A percentile compares a stretch with the other conserved stretches of the same genome.
Conservation (phyloP, 441 rosid genomes). For the Gossypium laxum region DNA sequence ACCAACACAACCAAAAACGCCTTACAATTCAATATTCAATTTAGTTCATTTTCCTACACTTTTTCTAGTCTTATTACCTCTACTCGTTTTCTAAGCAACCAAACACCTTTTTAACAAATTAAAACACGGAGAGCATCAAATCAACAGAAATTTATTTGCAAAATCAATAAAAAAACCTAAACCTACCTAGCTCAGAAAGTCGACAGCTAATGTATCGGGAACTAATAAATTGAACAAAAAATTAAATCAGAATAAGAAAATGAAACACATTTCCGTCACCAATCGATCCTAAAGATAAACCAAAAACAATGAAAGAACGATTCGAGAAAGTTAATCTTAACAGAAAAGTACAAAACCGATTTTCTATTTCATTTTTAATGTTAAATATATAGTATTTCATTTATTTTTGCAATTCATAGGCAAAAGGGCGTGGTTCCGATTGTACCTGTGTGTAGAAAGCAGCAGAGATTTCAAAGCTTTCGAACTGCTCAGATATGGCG, state of each 20-base stretch:
- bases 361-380: background rate
- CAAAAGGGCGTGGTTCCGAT: background rate
- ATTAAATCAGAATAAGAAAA: background rate
- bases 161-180: background rate
- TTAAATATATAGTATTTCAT: background rate
- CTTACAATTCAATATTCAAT: background rate
- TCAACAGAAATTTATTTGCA: background rate
- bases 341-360: background rate
- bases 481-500: conserved; percentile 11
- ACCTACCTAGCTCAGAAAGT: conserved; percentile 6
- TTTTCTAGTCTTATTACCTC: background rate
- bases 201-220: background rate
- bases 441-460: conserved; percentile 13
- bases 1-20: background rate
- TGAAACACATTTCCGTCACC: background rate
- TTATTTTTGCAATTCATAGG: background rate
- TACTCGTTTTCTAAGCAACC: conserved; percentile 6
- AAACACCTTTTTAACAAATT: background rate
- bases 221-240: background rate
- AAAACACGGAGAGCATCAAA: background rate
- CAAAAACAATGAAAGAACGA: background rate
- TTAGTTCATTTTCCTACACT: background rate
- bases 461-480: conserved; percentile 13
- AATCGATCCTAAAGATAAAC: conserved; percentile 7
- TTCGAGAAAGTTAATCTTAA: background rate